These are phyloP conservation scores for Paxillus ammoniavirescens DNA, from an alignment of 768 basidiomycete genomes.

Conservation along the genomic window DNA sequence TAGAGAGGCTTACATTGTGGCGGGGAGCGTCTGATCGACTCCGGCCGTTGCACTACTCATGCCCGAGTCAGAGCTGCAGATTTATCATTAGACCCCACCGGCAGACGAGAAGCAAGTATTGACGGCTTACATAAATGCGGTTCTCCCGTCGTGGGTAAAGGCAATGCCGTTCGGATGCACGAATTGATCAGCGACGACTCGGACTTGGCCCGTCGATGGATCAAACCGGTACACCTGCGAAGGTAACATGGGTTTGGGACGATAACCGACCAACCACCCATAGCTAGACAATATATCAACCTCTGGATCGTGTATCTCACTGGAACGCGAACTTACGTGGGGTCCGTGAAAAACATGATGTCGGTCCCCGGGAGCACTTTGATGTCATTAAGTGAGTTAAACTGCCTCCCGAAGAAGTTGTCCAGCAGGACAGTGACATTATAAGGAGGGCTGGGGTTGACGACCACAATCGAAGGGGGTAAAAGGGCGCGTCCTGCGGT, in stretches of 20 bases:
- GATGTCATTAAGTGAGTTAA: slow-evolving; percentile 80
- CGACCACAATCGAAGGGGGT: slow-evolving; percentile 61
- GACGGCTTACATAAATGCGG: slow-evolving; percentile 56
- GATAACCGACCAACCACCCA: slow-evolving; percentile 64
- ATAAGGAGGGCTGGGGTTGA: slow-evolving; percentile 62
- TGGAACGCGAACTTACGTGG: slow-evolving; percentile 42
- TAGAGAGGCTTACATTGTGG: slow-evolving; percentile 55
- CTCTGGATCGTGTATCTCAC: too few relatives aligned
- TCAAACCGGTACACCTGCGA: slow-evolving; percentile 79
- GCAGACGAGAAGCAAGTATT: slow-evolving; percentile 1
- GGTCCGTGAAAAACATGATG: slow-evolving; percentile 75
- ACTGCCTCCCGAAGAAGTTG: slow-evolving; percentile 78
- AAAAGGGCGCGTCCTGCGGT: slow-evolving; percentile 63
- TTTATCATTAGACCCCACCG: slow-evolving; percentile 12
- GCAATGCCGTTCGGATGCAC: slow-evolving; percentile 73
- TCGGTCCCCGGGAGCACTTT: slow-evolving; percentile 68
- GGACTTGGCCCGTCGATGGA: slow-evolving; percentile 59
- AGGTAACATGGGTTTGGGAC: slow-evolving; percentile 62
- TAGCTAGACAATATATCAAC: slow-evolving; percentile 41
- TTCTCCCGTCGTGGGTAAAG: slow-evolving; percentile 61
- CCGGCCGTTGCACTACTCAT: slow-evolving; percentile 43
- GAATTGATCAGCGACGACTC: slow-evolving; percentile 77
- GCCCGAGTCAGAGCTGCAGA: slow-evolving; percentile 32
- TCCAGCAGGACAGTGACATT: slow-evolving; percentile 71
- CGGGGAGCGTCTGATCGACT: slow-evolving; percentile 55